phyloP scores from a whole-genome alignment of 495 filamentous ascomycete species.

The Talaromyces proteolyticus region DNA sequence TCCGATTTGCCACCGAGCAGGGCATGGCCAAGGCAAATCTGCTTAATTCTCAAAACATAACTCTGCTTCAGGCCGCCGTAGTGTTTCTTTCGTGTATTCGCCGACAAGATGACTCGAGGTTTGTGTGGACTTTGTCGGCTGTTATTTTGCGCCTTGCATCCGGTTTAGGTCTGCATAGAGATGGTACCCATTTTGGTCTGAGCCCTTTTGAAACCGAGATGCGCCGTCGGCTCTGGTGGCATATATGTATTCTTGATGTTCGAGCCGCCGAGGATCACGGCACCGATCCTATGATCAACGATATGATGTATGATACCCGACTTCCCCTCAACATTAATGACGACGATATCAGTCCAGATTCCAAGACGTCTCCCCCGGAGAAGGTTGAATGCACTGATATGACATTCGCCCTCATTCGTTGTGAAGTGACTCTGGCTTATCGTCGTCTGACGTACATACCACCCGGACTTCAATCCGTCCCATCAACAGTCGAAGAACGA shows the following conservation, averaged over 20 bases:
- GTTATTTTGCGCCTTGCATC: conserved; percentile 76
- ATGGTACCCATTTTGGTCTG: conserved; percentile 66
- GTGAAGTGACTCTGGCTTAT: conserved; percentile 47
- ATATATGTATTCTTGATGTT: conserved; percentile 69
- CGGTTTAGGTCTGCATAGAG: conserved; percentile 73
- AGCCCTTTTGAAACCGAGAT: conserved; percentile 79
- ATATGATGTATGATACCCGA: conserved; percentile 65
- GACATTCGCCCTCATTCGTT: conserved; percentile 69
- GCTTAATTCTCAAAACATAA: conserved; percentile 66
- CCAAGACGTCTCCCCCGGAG: conserved; percentile 51
- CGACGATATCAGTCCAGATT: conserved; percentile 61
- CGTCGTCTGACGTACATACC: conserved; percentile 34
- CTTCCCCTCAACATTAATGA: conserved; percentile 80
- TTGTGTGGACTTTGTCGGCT: conserved; percentile 63
- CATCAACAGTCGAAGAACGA: conserved; percentile 43
- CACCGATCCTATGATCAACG: conserved; percentile 66
- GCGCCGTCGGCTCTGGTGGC: conserved; percentile 80
- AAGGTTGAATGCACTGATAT: conserved; percentile 66
- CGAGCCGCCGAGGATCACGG: conserved; percentile 81
- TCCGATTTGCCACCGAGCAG: conserved; percentile 77
- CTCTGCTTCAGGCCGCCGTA: conserved; percentile 72
- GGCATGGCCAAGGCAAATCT: conserved; percentile 70
- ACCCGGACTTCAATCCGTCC: conserved; percentile 7
- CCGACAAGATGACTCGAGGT: conserved; percentile 58
- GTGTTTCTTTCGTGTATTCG: conserved; percentile 64